These are phyloP conservation scores for Elongisporangium senticosum DNA, from an alignment of 352 stramenopile genomes.

Conservation along the genomic window DNA sequence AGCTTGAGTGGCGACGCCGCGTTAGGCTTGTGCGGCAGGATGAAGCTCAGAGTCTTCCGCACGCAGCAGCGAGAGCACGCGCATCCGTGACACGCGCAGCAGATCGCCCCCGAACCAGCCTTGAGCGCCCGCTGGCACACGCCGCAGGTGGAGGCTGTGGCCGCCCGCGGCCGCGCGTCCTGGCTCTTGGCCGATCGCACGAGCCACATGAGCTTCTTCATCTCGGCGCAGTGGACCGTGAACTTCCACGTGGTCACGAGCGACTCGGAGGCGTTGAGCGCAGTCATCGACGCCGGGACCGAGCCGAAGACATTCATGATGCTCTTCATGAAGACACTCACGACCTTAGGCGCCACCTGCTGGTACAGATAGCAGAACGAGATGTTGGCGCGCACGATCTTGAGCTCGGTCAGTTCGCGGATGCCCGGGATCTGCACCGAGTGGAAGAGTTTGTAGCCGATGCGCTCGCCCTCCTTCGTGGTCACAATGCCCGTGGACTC, in stretches of 20 bases:
- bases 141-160: neutral
- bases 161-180: neutral
- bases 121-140: neutral
- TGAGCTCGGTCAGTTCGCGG: conserved; percentile 24
- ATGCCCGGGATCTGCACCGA: conserved; percentile 34
- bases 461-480: conserved; percentile 30
- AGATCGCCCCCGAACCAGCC: neutral
- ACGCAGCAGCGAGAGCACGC: neutral
- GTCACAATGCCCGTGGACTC: conserved; percentile 40
- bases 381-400: conserved; percentile 32
- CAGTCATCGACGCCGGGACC: neutral
- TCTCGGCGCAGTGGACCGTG: conserved; percentile 5
- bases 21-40: conserved; percentile 17
- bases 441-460: conserved; percentile 54
- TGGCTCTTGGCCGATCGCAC: neutral
- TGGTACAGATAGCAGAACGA: conserved; percentile 28
- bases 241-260: neutral
- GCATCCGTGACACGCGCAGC: neutral
- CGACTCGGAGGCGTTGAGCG: neutral
- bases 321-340: conserved; percentile 35
- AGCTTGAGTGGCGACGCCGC: conserved; percentile 16
- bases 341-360: conserved; percentile 14
- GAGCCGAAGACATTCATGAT: conserved; percentile 17
- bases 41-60: conserved; percentile 9
- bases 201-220: conserved; percentile 11